Base-by-base conservation (phyloP, 2,329 filamentous ascomycete genomes). In the Lachnellula cervina region DNA sequence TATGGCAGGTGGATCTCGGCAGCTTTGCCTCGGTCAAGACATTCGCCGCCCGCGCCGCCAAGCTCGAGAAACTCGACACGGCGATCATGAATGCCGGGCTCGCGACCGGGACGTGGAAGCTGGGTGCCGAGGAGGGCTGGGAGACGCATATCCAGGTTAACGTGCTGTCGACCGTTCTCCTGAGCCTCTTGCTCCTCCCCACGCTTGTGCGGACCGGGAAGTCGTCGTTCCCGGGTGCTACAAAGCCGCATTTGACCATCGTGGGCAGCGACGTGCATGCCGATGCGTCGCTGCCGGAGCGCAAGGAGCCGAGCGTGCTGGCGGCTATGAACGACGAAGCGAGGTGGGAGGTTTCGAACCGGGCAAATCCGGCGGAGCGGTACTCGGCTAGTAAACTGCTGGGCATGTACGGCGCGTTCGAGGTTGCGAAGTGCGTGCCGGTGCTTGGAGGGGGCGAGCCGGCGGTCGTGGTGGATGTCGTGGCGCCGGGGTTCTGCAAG, bases 261-360 rank as follows among this genome's bases (percentile, higher is more conserved):
- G 72, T 77, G 2, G 66, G 71, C 1, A 77, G 75, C 1, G 73
- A 73, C 38, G 70, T 68, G 9, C 70, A 73, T 52, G 59, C 56
- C 32, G 65, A 67, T 52, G 61, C 71, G 7, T 62, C 47, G 19
- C 75, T 77, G 51, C 58, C 61, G 7, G 69, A 75, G 54, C 61
- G 66, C 14, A 59, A 69, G 2, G 62, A 61, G 5, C 65, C 66
- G 0, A 57, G 54, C 8, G 50, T 58, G 13, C 34, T 61, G n/a
- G 47, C 52, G 5, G 43, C 59, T 2, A 35, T 61, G 13, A 59
- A 61, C 23, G 49, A 55, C 13, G 14, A 58, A n/a, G 32, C 16
- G 16, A 19, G 16, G 21, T 53, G 52, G 55, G 49, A 55, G 49
- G 40, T 25, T n/a, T 16, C 17, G 1, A 14, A 40, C 34, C 25